Evolutionary conservation across 345 rosid species (phyloP), one percentile per base, ranked within the genome.

Genomic region (Cardamine occulta): DNA sequence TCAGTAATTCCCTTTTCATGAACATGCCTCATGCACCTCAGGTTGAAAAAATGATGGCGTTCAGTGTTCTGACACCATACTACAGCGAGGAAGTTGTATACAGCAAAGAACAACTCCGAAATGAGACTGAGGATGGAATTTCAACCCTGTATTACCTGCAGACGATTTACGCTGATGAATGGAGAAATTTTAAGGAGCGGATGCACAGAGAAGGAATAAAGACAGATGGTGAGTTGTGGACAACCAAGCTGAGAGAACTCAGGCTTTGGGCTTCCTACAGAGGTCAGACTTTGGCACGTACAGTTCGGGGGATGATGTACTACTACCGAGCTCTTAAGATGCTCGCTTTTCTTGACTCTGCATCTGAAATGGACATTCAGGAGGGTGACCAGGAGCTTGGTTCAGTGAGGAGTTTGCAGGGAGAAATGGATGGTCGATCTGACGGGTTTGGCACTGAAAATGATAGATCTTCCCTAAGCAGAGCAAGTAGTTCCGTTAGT

Each of bases 241-340:
- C 88, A 18, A 82, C 85, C 69, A 94, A 82, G 88, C 71, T 88
- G 82, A 91, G 88, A 78, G 98, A 94, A 62, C 87, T 91, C 78
- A 85, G 97, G 86, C 91, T 88, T 73, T 94, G 98, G 98, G 97
- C 97, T 55, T 94, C 98, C 49, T 91, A 88, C 86, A 86, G 98
- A 83, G 98, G 98, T 79, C 97, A 94, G 82, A 91, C 98, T 29
- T 89, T 94, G 77, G 81, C 89, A 56, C 96, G 97, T 54, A 94
- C 98, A 14, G 97, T 91, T 61, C 86, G 97, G 80, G 98, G 98
- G 81, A 94, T 94, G 98, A 94, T 94, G 97, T 94, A 94, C 68
- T 91, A 91, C 75, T 86, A 94, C 76, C 88, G 97, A 58, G 98
- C 98, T 71, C 97, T 94, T 12, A 94, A 85, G 82, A 86, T 90